Evolutionary conservation across 805 yeast species (phyloP).

Genomic region (Candida dajiaensis): DNA sequence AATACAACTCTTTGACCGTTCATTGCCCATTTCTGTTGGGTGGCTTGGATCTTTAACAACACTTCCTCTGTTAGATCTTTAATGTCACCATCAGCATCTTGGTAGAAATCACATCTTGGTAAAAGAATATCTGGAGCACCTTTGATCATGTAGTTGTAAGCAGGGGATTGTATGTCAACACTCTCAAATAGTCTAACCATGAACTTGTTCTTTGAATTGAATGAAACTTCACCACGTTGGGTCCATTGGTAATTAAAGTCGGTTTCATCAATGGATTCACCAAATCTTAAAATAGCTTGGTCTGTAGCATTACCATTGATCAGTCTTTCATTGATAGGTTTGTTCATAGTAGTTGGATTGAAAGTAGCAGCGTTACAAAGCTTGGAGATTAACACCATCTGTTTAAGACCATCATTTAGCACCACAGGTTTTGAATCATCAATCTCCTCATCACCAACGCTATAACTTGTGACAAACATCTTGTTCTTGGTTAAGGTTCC

Average conservation of each 20-base stretch:
- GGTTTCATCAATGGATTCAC: conserved; percentile 18
- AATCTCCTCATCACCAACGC: conserved; percentile 5
- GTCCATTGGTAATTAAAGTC: conserved; percentile 19
- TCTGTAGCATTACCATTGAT: conserved; percentile 46
- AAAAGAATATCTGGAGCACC: conserved; percentile 44
- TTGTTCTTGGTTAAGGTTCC: conserved; percentile 46
- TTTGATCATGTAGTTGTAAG: conserved; percentile 26
- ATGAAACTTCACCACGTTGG: conserved; percentile 29
- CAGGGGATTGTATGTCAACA: conserved; percentile 1
- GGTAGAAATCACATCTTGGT: conserved; percentile 23
- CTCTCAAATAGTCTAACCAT: conserved; percentile 31
- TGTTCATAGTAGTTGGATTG: conserved; percentile 11
- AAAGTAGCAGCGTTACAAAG: conserved; percentile 33
- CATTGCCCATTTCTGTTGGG: conserved; percentile 31
- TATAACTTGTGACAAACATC: conserved; percentile 34
- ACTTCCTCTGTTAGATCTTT: conserved; percentile 5
- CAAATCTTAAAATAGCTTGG: conserved; percentile 35
- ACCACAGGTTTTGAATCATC: not conserved
- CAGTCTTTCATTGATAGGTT: conserved; percentile 18
- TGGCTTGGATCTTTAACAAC: conserved; percentile 13
- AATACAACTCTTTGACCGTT: conserved; percentile 37
- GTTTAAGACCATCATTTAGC: not conserved
- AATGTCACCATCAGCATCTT: conserved; percentile 13
- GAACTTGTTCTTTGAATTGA: conserved; percentile 42
- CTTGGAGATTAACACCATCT: conserved; percentile 20